phyloP scores from a whole-genome alignment of 768 basidiomycete species.

The Podaxis sp. region DNA sequence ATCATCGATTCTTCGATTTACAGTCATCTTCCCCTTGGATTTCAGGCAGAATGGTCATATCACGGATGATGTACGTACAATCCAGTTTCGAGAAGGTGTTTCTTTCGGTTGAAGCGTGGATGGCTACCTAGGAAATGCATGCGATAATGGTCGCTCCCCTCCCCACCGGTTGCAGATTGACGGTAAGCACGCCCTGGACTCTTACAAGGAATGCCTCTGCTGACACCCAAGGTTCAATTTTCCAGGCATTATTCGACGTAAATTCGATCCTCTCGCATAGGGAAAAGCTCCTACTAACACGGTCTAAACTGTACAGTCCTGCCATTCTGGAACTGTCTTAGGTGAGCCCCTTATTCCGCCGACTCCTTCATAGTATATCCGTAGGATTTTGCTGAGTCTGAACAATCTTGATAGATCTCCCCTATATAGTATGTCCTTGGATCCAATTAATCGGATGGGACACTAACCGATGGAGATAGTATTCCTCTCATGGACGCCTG shows the following conservation, averaged over 20 bases:
- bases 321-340: slow-evolving; percentile 55
- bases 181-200: slow-evolving; percentile 32
- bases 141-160: slow-evolving; percentile 47
- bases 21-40: slow-evolving; percentile 89
- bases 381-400: not conserved
- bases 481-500: slow-evolving; percentile 57
- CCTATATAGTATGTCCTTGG: slow-evolving; percentile 42
- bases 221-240: not conserved
- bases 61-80: slow-evolving; percentile 55
- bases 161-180: slow-evolving; percentile 50
- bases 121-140: slow-evolving; percentile 43
- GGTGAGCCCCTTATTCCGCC: slow-evolving; percentile 30
- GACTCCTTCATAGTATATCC: not conserved
- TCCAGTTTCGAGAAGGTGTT: not conserved
- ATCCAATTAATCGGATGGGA: not conserved
- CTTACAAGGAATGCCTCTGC: not conserved
- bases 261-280: slow-evolving; percentile 16
- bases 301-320: slow-evolving; percentile 33
- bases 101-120: not conserved
- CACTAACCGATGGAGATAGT: slow-evolving; percentile 33
- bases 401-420: slow-evolving; percentile 36
- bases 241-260: slow-evolving; percentile 55
- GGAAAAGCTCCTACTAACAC: not conserved
- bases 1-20: not conserved
- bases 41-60: slow-evolving; percentile 77